These are phyloP conservation scores for Candida sphagnicola DNA, from an alignment of 805 yeast species.

Conservation along the genomic window DNA sequence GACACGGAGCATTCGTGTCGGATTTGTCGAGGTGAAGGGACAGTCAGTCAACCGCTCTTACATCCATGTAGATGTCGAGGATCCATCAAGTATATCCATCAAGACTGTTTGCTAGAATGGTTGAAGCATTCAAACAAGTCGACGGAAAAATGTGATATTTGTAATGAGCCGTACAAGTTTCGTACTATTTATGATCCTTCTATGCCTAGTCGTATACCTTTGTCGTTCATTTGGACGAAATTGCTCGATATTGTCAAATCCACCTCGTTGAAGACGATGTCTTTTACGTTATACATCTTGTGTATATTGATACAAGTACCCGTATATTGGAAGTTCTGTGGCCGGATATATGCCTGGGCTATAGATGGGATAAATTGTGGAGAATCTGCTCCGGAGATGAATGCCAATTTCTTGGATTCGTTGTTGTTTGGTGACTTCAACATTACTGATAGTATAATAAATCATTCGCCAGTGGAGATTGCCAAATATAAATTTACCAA, in stretches of 20 bases:
- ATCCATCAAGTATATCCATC: constrained; percentile 88
- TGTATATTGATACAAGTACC: constrained; percentile 54
- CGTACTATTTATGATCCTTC: constrained; percentile 58
- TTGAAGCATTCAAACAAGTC: constrained; percentile 61
- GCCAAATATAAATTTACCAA: constrained; percentile 16
- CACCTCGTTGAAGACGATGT: constrained; percentile 14
- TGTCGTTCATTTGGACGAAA: constrained; percentile 42
- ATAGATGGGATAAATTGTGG: constrained; percentile 49
- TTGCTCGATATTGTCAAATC: constrained; percentile 16
- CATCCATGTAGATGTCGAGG: constrained; percentile 96
- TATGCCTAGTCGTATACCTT: constrained; percentile 65
- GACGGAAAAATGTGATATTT: constrained; percentile 75
- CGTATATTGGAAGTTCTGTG: constrained; percentile 50
- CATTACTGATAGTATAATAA: constrained; percentile 2
- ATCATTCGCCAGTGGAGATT: constrained; percentile 7
- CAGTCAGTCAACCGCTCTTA: constrained; percentile 69
- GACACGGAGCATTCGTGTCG: constrained; percentile 62
- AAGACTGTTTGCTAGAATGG: constrained; percentile 90
- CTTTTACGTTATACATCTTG: constrained; percentile 31
- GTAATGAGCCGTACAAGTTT: constrained; percentile 71
- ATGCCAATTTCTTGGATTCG: constrained; percentile 25
- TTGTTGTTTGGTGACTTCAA: constrained; percentile 36
- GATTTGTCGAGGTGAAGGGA: constrained; percentile 91
- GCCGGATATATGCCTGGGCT: constrained; percentile 52
- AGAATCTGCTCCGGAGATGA: constrained; percentile 26